A percentile compares a stretch with the other conserved stretches of the same genome.
phyloP scores from a whole-genome alignment of 2,329 filamentous ascomycete species.

The Colletotrichum salicis region DNA sequence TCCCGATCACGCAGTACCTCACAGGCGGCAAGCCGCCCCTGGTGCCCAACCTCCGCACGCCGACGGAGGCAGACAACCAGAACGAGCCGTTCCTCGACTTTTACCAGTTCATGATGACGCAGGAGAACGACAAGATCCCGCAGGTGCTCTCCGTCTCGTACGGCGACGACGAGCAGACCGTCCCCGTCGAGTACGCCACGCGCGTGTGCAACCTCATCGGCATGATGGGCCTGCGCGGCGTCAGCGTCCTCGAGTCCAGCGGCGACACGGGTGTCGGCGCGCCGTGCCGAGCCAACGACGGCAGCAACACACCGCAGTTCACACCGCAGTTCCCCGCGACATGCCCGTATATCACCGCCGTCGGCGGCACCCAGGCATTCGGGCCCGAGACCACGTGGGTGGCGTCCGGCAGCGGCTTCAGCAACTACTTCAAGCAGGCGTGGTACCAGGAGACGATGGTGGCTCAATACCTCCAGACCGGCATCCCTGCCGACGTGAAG shows the following conservation, averaged over 20 bases:
- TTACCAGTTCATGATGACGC: slow-evolving; percentile 66
- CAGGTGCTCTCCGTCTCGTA: slow-evolving; percentile 73
- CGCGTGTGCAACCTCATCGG: slow-evolving; percentile 70
- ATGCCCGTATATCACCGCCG: slow-evolving; percentile 67
- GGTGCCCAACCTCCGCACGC: slow-evolving; percentile 40
- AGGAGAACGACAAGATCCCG: slow-evolving; percentile 63
- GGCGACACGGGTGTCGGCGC: slow-evolving; percentile 69
- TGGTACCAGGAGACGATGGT: slow-evolving; percentile 58
- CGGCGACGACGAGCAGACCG: slow-evolving; percentile 73
- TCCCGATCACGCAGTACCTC: slow-evolving; percentile 41
- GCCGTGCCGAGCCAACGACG: slow-evolving; percentile 64
- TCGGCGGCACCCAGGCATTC: slow-evolving; percentile 63
- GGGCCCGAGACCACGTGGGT: slow-evolving; percentile 63
- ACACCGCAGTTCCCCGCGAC: slow-evolving; percentile 41
- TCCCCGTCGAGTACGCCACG: slow-evolving; percentile 67
- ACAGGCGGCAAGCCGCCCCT: slow-evolving; percentile 44
- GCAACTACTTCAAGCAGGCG: slow-evolving; percentile 56
- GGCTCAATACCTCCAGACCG: slow-evolving; percentile 52
- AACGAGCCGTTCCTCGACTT: slow-evolving; percentile 78
- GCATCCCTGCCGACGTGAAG: slow-evolving; percentile 48
- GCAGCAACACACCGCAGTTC: slow-evolving; percentile 43
- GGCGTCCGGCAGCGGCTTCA: slow-evolving; percentile 65
- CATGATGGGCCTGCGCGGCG: slow-evolving; percentile 71
- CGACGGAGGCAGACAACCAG: slow-evolving; percentile 51
- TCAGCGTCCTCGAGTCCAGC: slow-evolving; percentile 69